Evolutionary conservation across 768 basidiomycete species (phyloP), one percentile per base, ranked within the genome.

Genomic region (Leccinum barrowsii): DNA sequence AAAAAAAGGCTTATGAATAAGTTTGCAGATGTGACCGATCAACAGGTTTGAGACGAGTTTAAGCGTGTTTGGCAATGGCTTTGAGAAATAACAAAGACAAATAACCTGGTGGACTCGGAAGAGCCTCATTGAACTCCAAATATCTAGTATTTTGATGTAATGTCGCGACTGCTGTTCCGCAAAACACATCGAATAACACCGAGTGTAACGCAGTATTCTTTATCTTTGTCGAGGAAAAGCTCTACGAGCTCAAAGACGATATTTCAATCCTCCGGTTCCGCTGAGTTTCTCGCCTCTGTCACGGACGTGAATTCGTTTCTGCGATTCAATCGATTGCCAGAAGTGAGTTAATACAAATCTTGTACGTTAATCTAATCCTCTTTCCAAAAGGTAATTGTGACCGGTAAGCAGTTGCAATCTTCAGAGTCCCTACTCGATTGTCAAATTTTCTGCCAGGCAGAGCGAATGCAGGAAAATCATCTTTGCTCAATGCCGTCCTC

Each of bases 401-500:
- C 70, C 1, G 69, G 69, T 72, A 49, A 61, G 66, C 26, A 48
- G 4, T 10, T n/a, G 13, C 48, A 11, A 21, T 34, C 35, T 40
- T 40, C 28, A 24, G 4, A 10, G n/a, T 17, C 44, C 40, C n/a
- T 26, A 3, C 46, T 50, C 19, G 49, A 30, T 35, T 15, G 15
- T 46, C 44, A 11, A 34, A 24, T 22, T 2, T 42, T 42, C 17
- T 54, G 47, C 19, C 58, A 88, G 90, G 90, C 19, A 85, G 90
- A 59, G 89, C 90, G 3, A 92, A 92, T 65, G 84, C 78, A 22
- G 90, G 90, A 26, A 92, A 92, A 69, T 90, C 89, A 1, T 81
- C 85, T 4, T 71, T 92, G 30, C 77, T 91, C 8, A 92, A 91
- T 62, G 81, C 85, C 12, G 80, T 91, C 4, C 65, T 90, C 4